Evolutionary conservation across 2,329 filamentous ascomycete genomes (phyloP).

Genomic region (Claviceps pazoutovae): DNA sequence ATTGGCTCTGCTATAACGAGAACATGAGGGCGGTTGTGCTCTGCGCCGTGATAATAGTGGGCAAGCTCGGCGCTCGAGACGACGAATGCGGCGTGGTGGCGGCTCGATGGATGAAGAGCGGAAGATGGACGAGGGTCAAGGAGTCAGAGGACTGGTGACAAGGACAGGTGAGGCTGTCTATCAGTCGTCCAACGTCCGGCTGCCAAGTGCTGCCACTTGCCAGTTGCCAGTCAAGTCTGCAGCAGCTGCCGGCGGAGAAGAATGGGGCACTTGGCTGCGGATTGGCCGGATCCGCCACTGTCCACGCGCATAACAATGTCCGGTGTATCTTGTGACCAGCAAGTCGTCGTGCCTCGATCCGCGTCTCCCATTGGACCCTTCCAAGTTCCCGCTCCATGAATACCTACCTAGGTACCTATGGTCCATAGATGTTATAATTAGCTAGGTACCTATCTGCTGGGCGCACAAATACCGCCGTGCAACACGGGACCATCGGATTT

Average conservation of each 20-base stretch:
- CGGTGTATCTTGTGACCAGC: background rate
- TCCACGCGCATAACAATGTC: background rate
- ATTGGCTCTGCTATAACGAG: slow-evolving; percentile 22
- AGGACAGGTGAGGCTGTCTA: background rate
- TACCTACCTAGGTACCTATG: too few relatives aligned
- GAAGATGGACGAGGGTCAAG: background rate
- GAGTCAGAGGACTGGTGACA: background rate
- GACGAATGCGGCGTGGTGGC: background rate
- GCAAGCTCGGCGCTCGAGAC: background rate
- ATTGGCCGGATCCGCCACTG: background rate
- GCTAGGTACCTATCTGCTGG: background rate
- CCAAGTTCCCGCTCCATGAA: background rate
- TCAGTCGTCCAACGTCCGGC: background rate
- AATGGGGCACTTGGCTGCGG: background rate
- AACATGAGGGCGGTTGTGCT: slow-evolving; percentile 15
- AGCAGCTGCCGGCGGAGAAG: background rate
- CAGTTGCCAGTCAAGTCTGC: background rate
- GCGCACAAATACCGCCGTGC: too few relatives aligned
- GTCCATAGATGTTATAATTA: too few relatives aligned
- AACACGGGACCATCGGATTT: too few relatives aligned
- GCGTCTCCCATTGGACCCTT: background rate
- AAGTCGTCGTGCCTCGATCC: background rate
- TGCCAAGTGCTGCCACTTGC: background rate
- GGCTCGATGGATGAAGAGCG: background rate
- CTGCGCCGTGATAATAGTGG: background rate